A percentile compares a stretch with the other conserved stretches of the same genome.
These are phyloP conservation scores for Sphagnum fallax DNA, from an alignment of 228 moss, liverwort and hornwort genomes.

Conservation along the genomic window DNA sequence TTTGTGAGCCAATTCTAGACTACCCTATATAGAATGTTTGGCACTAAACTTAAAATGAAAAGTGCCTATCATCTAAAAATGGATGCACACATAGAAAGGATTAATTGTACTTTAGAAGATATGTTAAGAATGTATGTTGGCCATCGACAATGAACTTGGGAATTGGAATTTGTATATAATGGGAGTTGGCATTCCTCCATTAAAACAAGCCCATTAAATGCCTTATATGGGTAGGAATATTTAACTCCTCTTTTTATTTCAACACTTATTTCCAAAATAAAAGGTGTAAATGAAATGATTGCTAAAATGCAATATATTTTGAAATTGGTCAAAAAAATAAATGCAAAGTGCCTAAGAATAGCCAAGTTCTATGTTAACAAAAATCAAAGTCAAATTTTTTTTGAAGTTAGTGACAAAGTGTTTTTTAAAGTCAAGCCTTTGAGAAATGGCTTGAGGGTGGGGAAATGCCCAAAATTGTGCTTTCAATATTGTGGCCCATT, in stretches of 20 bases:
- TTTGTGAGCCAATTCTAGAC: conserved; percentile 2
- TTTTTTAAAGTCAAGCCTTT: too few relatives aligned
- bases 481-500: too few relatives aligned
- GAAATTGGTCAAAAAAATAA: too few relatives aligned
- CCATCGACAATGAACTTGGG: neutral
- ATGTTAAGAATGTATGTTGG: conserved; percentile 1
- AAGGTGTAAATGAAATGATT: neutral
- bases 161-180: conserved; percentile 4
- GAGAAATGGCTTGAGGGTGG: too few relatives aligned
- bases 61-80: conserved; percentile 5
- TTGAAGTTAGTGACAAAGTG: neutral
- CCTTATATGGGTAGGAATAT: neutral
- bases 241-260: neutral
- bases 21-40: neutral
- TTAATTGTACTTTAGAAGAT: conserved; percentile 7
- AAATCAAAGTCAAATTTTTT: too few relatives aligned
- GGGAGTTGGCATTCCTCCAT: neutral
- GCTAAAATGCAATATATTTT: neutral
- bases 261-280: neutral
- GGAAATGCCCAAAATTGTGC: too few relatives aligned
- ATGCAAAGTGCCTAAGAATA: too few relatives aligned
- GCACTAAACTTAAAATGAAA: neutral
- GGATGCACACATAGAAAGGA: conserved; percentile 7
- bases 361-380: neutral
- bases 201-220: neutral